Percentiles rank a stretch among this genome's conserved stretches.
Evolutionary conservation across 306 rosid genomes (phyloP).

Genomic region (Lablab purpureus): DNA sequence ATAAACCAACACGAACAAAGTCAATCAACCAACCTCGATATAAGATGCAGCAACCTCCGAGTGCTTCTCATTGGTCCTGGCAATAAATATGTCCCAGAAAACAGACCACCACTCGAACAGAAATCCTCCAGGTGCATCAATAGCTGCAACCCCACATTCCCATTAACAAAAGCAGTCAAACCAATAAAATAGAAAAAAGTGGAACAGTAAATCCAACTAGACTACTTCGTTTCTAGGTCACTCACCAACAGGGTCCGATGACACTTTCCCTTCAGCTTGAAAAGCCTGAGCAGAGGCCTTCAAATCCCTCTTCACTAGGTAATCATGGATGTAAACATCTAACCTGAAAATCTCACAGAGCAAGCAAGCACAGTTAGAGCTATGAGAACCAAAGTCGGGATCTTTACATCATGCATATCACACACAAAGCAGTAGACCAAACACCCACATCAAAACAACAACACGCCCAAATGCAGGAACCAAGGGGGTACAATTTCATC

Average conservation of each 20-base stretch:
- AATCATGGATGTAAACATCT: conserved; percentile 98
- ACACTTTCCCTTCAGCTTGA: conserved; percentile 98
- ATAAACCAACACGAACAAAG: neutral
- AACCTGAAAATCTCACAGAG: conserved; percentile 65
- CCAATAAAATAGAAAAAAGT: conserved; percentile 39
- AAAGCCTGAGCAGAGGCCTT: conserved; percentile 99
- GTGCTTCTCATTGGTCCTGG: conserved; percentile 98
- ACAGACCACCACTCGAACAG: conserved; percentile 99
- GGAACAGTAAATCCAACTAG: conserved; percentile 16
- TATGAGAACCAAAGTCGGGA: conserved; percentile 35
- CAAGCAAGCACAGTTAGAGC: conserved; percentile 42
- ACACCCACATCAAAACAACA: neutral
- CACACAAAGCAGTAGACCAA: neutral
- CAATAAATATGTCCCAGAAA: conserved; percentile 99
- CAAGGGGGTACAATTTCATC: conserved; percentile 36
- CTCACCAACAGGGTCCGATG: conserved; percentile 99
- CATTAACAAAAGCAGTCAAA: conserved; percentile 32
- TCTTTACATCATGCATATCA: conserved; percentile 38
- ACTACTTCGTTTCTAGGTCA: conserved; percentile 17
- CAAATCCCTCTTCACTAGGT: conserved; percentile 94
- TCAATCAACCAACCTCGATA: conserved; percentile 76
- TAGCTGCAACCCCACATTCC: conserved; percentile 68
- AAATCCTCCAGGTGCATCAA: conserved; percentile 99
- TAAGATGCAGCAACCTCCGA: conserved; percentile 98
- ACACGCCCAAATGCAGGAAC: conserved; percentile 27